Evolutionary conservation across 1,284 basidiomycete genomes (phyloP), one percentile per base, ranked within the genome.

Genomic region (Trichosporon inkin): DNA sequence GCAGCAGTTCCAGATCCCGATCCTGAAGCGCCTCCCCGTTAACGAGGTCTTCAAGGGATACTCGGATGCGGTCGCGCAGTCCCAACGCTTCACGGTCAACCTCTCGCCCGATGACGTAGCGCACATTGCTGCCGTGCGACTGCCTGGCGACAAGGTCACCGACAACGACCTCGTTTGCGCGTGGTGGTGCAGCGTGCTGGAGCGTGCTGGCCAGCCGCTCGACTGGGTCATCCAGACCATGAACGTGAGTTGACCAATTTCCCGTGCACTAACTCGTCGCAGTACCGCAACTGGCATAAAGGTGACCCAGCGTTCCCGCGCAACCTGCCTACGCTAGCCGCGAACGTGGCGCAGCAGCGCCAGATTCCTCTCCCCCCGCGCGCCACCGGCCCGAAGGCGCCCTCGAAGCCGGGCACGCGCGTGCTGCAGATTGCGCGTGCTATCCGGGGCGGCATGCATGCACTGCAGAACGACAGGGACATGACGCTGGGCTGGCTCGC

Each of bases 341-440:
- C 67, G 37, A 71, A 71, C 59, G 70, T 68, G 24, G 65, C 70
- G 20, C 67, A 69, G 58, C 65, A 67, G 65, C 64, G 65, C 55
- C 52, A 58, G 52, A 66, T 69, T 35, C 19, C 49, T 16, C 37
- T 70, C 8, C 64, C 62, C 1, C 22, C 56, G 11, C 24, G 24
- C 53, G 24, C 4, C n/a, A 55, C 53, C 19, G 28, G 24, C 44
- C 38, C 35, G 7, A 39, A 34, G 14, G 19, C 28, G 7, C 47
- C 22, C 34, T 41, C 51, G 13, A 51, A 51, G 39, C 36, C 60
- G 1, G 44, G 55, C 16, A 37, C 55, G 3, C 57, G 61, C 37
- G 53, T 60, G 16, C 47, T 55, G 39, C 35, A 38, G 16, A 44
- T 64, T 17, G 62, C 65, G 4, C 62, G 62, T 20, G 20, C 61